These are phyloP conservation scores for Lyophyllum atratum DNA, from an alignment of 768 basidiomycete genomes.

Conservation along the genomic window DNA sequence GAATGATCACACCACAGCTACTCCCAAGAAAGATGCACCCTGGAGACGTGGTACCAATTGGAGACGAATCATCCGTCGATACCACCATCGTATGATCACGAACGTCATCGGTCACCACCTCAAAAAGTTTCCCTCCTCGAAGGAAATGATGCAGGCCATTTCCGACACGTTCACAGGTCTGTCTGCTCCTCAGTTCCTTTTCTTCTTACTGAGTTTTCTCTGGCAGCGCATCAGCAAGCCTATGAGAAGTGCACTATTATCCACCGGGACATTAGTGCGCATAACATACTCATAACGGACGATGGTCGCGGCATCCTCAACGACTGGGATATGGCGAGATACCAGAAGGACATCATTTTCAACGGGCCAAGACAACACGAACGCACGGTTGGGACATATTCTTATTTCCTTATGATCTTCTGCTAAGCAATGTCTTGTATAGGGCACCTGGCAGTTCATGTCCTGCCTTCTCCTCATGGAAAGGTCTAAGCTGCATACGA, in stretches of 20 bases:
- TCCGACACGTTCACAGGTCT: constrained; percentile 1
- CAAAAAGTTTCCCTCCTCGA: constrained; percentile 13
- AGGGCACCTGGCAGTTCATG: constrained; percentile 37
- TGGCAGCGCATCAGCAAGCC: not conserved
- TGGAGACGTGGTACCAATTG: constrained; percentile 16
- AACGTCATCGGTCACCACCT: constrained; percentile 19
- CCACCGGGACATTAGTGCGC: not conserved
- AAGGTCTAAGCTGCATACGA: constrained; percentile 16
- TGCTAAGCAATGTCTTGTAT: not conserved
- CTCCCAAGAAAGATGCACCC: not conserved
- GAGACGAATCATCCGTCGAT: constrained; percentile 9
- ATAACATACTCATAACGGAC: not conserved
- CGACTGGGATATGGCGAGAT: constrained; percentile 1
- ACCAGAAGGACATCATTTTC: not conserved
- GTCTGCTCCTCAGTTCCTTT: not conserved
- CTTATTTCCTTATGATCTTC: not conserved
- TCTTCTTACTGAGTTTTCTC: not conserved
- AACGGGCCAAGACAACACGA: not conserved
- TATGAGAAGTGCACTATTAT: not conserved
- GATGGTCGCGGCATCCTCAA: not conserved
- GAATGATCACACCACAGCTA: too few relatives aligned
- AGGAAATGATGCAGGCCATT: not conserved
- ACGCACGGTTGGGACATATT: not conserved
- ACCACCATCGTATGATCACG: constrained; percentile 21
- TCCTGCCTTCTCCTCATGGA: constrained; percentile 21